Evolutionary conservation across 1,284 basidiomycete species (phyloP), one percentile per base, ranked within the genome.

Genomic region (Malassezia restricta): DNA sequence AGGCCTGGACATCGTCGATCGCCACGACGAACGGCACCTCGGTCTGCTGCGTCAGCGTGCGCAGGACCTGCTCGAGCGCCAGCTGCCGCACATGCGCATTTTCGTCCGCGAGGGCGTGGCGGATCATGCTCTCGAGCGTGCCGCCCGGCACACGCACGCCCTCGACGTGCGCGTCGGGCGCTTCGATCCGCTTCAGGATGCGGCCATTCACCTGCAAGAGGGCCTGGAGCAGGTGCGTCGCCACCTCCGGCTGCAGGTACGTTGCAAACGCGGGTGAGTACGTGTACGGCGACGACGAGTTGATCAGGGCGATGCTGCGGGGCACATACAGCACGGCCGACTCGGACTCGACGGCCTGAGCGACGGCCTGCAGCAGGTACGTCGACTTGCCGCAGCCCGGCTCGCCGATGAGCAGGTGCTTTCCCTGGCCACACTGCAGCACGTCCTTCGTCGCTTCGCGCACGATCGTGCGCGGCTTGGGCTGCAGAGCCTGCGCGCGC

Each of bases 271-370:
- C 78, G 9, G 83, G 70, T 64, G 87, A 83, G 71, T 94, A 94
- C 12, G 77, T 71, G 70, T 86, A 86, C 2, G 80, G 73, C 0
- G 83, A 83, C 0, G 84, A 83, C 1, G 85, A 87, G 75, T 90
- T 82, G 59, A 90, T 83, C 50, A 87, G 79, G 53, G 79, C 80
- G 57, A 82, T 79, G 1, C 82, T 84, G 82, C 83, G 77, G 3
- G 90, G 88, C n/a, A 89, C 79, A 73, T 92, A 95, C 40, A 94
- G 74, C 27, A 91, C 86, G 35, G 92, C 78, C 85, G 86, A 94
- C 12, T 80, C 80, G 28, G 81, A 79, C 11, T 80, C 77, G 20
- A 81, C 67, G 12, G 83, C 83, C 58, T 89, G 84, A 30, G 85
- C 79, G 0, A 87, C 81, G 0, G 83, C 79, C 71, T 96, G 91